These are phyloP conservation scores for Phoma sp. DNA, from an alignment of 2,329 filamentous ascomycete genomes.

Conservation along the genomic window DNA sequence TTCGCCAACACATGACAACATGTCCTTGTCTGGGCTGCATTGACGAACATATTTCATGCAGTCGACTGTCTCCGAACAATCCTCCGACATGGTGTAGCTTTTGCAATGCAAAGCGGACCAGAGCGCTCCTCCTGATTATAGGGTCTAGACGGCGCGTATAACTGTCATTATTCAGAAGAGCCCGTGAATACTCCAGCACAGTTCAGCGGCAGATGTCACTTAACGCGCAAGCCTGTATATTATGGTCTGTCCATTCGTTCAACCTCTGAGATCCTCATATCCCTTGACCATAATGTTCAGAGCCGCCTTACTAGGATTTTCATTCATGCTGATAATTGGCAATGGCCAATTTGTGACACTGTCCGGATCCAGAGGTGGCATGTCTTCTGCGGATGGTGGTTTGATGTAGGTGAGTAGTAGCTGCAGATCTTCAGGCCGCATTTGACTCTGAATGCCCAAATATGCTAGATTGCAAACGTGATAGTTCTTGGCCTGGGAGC, in stretches of 20 bases:
- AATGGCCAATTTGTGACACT: conserved; percentile 1
- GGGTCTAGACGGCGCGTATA: no score
- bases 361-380: not conserved
- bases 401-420: not conserved
- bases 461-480: conserved; percentile 4
- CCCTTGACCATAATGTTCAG: conserved; percentile 1
- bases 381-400: not conserved
- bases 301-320: conserved; percentile 1
- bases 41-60: no score
- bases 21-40: no score
- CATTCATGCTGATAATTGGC: conserved; percentile 4
- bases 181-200: no score
- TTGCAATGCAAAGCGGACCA: no score
- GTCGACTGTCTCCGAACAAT: no score
- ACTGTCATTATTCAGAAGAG: not conserved
- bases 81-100: no score
- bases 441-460: conserved; percentile 3
- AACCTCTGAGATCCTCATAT: not conserved
- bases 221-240: not conserved
- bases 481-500: not conserved
- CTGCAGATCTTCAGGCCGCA: conserved; percentile 1
- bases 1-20: no score
- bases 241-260: not conserved
- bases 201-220: not conserved
- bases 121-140: no score